Evolutionary conservation across 1,284 basidiomycete species (phyloP), one percentile per base, ranked within the genome.

Genomic region (Anthracocystis panici-leucophaei): DNA sequence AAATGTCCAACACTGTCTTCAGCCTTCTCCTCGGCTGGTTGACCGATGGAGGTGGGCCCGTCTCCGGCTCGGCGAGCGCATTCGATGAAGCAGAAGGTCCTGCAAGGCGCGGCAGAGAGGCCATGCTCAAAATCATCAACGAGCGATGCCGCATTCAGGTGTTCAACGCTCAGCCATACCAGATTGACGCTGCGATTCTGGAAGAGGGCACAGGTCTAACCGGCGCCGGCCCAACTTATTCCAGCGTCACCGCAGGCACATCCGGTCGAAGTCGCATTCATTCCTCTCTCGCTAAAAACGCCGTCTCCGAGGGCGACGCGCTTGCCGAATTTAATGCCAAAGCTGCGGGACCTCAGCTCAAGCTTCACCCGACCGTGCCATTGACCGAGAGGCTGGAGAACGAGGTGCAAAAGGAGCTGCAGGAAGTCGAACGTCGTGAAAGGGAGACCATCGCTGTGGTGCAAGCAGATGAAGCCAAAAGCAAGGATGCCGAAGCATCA

Each of bases 11-110:
- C 46, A 95, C 94, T 48, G 93, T 95, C 1, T 96, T 97, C 84
- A 90, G 92, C 42, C 90, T 99, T 8, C 88, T 99, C 11, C 89
- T 98, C 9, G 95, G 95, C 40, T 99, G 97, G 97, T 87, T 99
- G 59, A 97, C 93, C 20, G 94, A 95, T 84, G 94, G 93, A 35
- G 88, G 91, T n/a, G 92, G 94, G 31, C 93, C 95, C 81, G 91
- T 91, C 1, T 87, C 91, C 29, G 92, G 95, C 31, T 91, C 92
- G 53, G 92, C 94, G 20, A 93, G 93, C 59, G 89, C 91, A 25
- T 91, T 93, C 8, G 93, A 94, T 77, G 71, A 75, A 27, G 78
- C 73, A 33, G 71, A 80, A 18, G 77, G 74, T 20, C 77, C 79
- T 14, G 78, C 77, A 8, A 62, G 77, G 23, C 93, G 80, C 89